Conservation (phyloP, 129 eudicot genomes). For the Deinandra increscens region DNA sequence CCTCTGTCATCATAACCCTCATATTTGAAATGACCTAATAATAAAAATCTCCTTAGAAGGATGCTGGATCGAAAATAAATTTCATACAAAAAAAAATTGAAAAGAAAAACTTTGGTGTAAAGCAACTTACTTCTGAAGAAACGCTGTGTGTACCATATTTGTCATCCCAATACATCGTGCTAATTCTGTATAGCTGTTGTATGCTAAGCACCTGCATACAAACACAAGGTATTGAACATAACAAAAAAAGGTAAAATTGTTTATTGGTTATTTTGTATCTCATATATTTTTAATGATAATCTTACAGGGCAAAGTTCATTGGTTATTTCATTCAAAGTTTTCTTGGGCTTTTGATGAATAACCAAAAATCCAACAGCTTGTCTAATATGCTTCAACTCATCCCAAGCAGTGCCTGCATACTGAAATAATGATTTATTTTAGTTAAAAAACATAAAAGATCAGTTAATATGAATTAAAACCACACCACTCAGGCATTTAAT, state of each 20-base stretch:
- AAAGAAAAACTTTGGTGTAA: neutral
- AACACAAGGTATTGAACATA: neutral
- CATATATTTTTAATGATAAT: conserved; percentile 14
- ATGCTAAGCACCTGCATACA: conserved; percentile 68
- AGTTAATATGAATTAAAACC: neutral
- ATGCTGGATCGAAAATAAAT: neutral
- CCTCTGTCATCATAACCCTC: conserved; percentile 94
- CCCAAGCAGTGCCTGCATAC: conserved; percentile 97
- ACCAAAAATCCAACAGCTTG: conserved; percentile 98
- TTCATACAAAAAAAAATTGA: neutral
- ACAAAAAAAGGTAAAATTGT: neutral
- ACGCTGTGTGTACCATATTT: conserved; percentile 82
- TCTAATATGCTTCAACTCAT: conserved; percentile 89
- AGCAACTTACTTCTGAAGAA: conserved; percentile 75
- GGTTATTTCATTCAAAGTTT: conserved; percentile 73
- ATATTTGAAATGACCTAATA: conserved; percentile 80
- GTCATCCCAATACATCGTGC: conserved; percentile 93
- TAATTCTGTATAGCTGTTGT: conserved; percentile 81
- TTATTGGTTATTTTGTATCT: neutral
- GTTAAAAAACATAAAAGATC: neutral
- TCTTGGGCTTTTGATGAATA: conserved; percentile 82
- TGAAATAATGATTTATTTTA: conserved; percentile 33
- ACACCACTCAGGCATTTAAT: neutral
- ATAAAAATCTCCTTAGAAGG: neutral
- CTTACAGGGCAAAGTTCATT: conserved; percentile 94